phyloP scores from a whole-genome alignment of 129 eudicot species.

The Flaveria brownii region DNA sequence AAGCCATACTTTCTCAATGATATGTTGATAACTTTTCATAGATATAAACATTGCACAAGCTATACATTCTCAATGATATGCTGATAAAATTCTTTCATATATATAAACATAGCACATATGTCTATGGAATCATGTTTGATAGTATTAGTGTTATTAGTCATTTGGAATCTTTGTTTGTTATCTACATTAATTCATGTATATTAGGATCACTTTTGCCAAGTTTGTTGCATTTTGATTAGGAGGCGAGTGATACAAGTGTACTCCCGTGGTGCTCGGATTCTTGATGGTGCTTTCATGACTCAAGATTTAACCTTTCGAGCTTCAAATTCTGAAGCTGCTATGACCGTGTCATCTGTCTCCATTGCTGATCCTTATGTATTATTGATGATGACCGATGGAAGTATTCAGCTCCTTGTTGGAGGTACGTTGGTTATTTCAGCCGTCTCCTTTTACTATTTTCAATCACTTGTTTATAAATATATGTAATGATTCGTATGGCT shows the following conservation, averaged over 20 bases:
- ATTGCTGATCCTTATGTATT: conserved; percentile 96
- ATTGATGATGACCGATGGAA: conserved; percentile 86
- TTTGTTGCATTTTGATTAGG: conserved; percentile 45
- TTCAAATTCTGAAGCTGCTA: conserved; percentile 56
- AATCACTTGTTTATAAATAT: not conserved
- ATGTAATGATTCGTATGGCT: conserved; percentile 5
- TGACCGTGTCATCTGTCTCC: conserved; percentile 78
- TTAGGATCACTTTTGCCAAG: conserved; percentile 12
- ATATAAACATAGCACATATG: not conserved
- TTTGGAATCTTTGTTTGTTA: conserved; percentile 16
- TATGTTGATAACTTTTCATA: not conserved
- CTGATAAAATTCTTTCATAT: not conserved
- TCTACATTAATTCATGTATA: conserved; percentile 5
- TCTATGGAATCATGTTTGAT: not conserved
- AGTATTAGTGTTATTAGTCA: not conserved
- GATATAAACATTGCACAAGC: not conserved
- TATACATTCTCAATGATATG: conserved; percentile 1
- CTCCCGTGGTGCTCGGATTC: conserved; percentile 89
- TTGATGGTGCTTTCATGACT: conserved; percentile 95
- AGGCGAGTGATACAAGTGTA: conserved; percentile 87
- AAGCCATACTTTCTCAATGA: conserved; percentile 1
- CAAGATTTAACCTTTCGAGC: conserved; percentile 75
- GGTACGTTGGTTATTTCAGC: conserved; percentile 47
- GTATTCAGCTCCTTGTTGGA: conserved; percentile 96
- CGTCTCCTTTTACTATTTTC: not conserved